These are phyloP conservation scores for Trichoderma koningiopsis DNA, from an alignment of 2,329 filamentous ascomycete genomes.

Conservation along the genomic window DNA sequence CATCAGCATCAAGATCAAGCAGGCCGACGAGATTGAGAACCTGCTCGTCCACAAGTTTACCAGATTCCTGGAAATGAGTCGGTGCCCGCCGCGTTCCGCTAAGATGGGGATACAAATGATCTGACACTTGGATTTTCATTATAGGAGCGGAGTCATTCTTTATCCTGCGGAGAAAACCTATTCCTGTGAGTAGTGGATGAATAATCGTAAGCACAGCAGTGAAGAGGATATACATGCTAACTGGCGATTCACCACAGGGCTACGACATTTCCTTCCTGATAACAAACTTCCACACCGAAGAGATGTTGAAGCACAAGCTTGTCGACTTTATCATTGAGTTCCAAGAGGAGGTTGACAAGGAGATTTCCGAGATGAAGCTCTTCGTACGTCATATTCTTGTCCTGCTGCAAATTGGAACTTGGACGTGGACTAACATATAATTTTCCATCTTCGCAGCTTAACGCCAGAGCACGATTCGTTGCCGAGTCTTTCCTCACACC, in stretches of 20 bases:
- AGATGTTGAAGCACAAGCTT: constrained; percentile 98
- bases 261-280: constrained; percentile 99
- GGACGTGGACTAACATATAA: background rate
- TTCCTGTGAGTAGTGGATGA: constrained; percentile 66
- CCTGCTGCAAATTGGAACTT: background rate
- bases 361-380: constrained; percentile 99
- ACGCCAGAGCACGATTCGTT: constrained; percentile 94
- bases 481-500: constrained; percentile 98
- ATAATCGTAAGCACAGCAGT: background rate
- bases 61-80: constrained; percentile 66
- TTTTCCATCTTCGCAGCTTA: constrained; percentile 62
- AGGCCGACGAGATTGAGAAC: constrained; percentile 97
- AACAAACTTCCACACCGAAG: constrained; percentile 97
- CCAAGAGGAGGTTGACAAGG: constrained; percentile 99
- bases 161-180: constrained; percentile 89
- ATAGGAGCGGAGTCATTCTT: constrained; percentile 89
- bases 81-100: background rate
- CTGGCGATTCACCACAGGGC: constrained; percentile 58
- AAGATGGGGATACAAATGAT: background rate
- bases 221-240: background rate
- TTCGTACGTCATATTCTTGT: constrained; percentile 69
- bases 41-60: constrained; percentile 99
- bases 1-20: constrained; percentile 98
- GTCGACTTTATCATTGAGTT: constrained; percentile 86
- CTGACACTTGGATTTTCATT: background rate